Evolutionary conservation across 2,329 filamentous ascomycete species (phyloP).

Genomic region (Exophiala oligosperma): DNA sequence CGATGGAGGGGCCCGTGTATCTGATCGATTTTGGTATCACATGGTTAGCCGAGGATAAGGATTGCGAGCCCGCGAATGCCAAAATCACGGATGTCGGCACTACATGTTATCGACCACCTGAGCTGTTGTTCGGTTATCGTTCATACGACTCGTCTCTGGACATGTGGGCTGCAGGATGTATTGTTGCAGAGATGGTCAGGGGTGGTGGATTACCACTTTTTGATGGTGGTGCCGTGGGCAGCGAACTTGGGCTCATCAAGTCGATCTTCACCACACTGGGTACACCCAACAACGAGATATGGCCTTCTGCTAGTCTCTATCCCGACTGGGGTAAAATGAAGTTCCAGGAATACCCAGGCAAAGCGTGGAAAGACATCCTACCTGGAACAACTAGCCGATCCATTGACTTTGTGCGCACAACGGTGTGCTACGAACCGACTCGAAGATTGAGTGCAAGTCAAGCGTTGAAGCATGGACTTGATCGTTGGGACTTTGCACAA

Average conservation of each 20-base stretch:
- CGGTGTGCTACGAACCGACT: constrained; percentile 73
- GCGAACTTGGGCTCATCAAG: constrained; percentile 83
- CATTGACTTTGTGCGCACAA: constrained; percentile 62
- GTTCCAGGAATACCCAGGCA: constrained; percentile 71
- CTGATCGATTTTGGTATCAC: constrained; percentile 91
- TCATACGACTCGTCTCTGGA: constrained; percentile 73
- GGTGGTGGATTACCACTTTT: constrained; percentile 66
- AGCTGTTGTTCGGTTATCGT: constrained; percentile 81
- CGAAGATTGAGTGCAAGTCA: constrained; percentile 63
- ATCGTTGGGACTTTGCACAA: background rate
- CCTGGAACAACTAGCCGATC: constrained; percentile 59
- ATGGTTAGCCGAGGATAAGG: constrained; percentile 65
- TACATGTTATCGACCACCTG: constrained; percentile 85
- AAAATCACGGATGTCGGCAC: constrained; percentile 96
- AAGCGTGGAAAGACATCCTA: constrained; percentile 70
- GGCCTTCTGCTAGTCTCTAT: constrained; percentile 66
- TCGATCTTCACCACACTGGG: constrained; percentile 92
- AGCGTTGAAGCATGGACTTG: constrained; percentile 15
- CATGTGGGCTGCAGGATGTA: constrained; percentile 84
- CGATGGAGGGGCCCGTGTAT: constrained; percentile 68
- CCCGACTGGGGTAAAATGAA: constrained; percentile 85
- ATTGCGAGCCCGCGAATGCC: constrained; percentile 61
- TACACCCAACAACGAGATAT: constrained; percentile 74
- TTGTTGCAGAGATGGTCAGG: constrained; percentile 73
- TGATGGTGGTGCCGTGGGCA: constrained; percentile 85